Base-by-base conservation (phyloP, 1,139 yeast genomes). In the Kodamaea ohmeri region DNA sequence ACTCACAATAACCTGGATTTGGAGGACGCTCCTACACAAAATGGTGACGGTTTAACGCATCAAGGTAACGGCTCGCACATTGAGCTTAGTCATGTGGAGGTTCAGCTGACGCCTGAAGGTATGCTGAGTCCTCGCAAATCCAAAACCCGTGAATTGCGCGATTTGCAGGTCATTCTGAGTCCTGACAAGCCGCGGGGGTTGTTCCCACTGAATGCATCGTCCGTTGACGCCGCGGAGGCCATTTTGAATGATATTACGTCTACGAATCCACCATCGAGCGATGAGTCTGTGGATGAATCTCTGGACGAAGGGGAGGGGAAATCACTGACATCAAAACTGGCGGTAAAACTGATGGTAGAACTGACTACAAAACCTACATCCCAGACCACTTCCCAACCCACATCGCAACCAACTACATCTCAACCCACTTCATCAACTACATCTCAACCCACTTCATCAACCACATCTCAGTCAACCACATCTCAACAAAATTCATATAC, bases 1-100 rank as follows among this genome's bases (percentile, higher is more conserved):
- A 20, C 22, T 20, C 22, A 20, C 22, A 20, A 2, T 34, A 27
- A 21, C 37, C 37, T 7, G 16, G 32, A n/a, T n/a, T n/a, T n/a
- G n/a, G n/a, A n/a, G n/a, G n/a, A n/a, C n/a, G n/a, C n/a, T n/a
- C n/a, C n/a, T n/a, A n/a, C n/a, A n/a, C n/a, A n/a, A n/a, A n/a
- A n/a, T n/a, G n/a, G n/a, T n/a, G n/a, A n/a, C n/a, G n/a, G n/a
- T n/a, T n/a, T n/a, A n/a, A n/a, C n/a, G n/a, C n/a, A n/a, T n/a
- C 22, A 20, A 20, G 22, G 9, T 20, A 20, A 20, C n/a, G n/a
- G n/a, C n/a, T n/a, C n/a, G n/a, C n/a, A n/a, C n/a, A n/a, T n/a
- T n/a, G n/a, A n/a, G n/a, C n/a, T n/a, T n/a, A n/a, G n/a, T 9
- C 22, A 20, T 9, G 9, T 20, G 22, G 22, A 20, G 22, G 22